Conservation (phyloP, 2,329 filamentous ascomycete genomes). For the Meredithiella fracta region DNA sequence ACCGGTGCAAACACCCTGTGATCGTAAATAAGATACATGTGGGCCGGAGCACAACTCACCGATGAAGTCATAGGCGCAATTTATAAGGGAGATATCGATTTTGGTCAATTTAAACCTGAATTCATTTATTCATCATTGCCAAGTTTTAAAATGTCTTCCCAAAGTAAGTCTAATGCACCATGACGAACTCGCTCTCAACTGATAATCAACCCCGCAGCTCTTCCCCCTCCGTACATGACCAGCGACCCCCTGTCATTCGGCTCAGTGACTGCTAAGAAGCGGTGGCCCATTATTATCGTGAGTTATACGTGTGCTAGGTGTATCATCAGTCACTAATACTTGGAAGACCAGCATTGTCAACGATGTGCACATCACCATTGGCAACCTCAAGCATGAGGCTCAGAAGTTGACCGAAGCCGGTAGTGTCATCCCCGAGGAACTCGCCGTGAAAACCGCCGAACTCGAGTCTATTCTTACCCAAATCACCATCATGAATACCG, state of each 20-base stretch:
- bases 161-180: background rate
- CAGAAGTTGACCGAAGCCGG: constrained; percentile 27
- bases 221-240: constrained; percentile 56
- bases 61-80: background rate
- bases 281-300: constrained; percentile 90
- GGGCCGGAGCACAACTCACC: background rate
- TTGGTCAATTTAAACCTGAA: too few relatives aligned
- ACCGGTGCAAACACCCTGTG: background rate
- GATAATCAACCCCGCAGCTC: constrained; percentile 1
- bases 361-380: constrained; percentile 67
- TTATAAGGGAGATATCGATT: background rate
- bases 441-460: constrained; percentile 6
- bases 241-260: constrained; percentile 76
- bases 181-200: background rate
- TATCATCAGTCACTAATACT: background rate
- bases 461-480: constrained; percentile 56
- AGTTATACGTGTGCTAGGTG: constrained; percentile 19
- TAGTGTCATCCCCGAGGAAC: background rate
- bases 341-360: constrained; percentile 76
- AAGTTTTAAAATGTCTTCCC: background rate
- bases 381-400: constrained; percentile 40
- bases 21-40: background rate
- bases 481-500: constrained; percentile 78
- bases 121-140: background rate
- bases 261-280: constrained; percentile 63